Evolutionary conservation across 345 rosid species (phyloP).

Genomic region (Erysimum cheiranthoides): DNA sequence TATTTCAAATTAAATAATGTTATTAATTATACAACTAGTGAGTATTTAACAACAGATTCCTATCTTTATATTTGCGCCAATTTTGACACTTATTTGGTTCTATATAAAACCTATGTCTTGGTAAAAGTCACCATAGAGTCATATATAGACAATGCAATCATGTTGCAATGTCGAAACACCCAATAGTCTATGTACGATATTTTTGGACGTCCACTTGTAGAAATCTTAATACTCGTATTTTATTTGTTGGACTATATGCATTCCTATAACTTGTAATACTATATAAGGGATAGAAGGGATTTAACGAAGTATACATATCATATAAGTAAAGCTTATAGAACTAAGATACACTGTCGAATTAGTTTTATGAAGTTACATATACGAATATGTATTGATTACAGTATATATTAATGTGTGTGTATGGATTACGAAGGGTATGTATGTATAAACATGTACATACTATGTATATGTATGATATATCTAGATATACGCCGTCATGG

Average conservation of each 20-base stretch:
- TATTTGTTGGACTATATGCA: background rate
- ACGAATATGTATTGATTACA: no score
- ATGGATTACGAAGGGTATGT: background rate
- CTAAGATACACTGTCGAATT: no score
- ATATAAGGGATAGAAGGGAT: no score
- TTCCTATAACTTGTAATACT: no score
- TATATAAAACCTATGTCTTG: conserved; percentile 31
- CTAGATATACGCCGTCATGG: conserved; percentile 20
- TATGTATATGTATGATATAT: background rate
- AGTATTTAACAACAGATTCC: background rate
- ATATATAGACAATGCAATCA: conserved; percentile 35
- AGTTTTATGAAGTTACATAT: no score
- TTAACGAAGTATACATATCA: no score
- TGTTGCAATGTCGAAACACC: conserved; percentile 31
- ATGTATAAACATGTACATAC: background rate
- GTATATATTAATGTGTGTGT: background rate
- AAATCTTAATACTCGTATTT: background rate
- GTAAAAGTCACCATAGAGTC: conserved; percentile 34
- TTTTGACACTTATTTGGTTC: conserved; percentile 36
- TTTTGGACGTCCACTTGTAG: conserved; percentile 17
- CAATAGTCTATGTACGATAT: conserved; percentile 12
- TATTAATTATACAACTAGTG: conserved; percentile 16
- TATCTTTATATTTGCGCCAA: conserved; percentile 33
- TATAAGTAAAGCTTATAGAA: no score
- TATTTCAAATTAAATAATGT: background rate